These are phyloP conservation scores for Paradendryphiella salina DNA, from an alignment of 2,329 filamentous ascomycete genomes.

Conservation along the genomic window DNA sequence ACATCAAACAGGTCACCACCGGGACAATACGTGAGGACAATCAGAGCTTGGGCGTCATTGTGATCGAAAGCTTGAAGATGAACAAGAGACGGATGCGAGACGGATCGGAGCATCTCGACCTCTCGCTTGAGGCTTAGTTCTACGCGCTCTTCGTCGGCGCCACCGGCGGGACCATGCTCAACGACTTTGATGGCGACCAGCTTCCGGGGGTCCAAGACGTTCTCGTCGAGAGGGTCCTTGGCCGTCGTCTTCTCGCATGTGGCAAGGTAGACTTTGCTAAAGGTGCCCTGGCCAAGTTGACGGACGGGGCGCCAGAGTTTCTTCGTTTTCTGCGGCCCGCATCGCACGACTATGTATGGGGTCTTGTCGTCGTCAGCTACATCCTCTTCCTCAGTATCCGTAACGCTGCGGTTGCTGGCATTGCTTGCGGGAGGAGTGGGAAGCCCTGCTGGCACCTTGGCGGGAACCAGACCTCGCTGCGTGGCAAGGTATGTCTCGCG, in stretches of 20 bases:
- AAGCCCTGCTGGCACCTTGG: constrained; percentile 49
- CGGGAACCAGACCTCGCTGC: constrained; percentile 71
- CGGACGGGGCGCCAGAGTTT: constrained; percentile 82
- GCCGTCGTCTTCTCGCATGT: constrained; percentile 68
- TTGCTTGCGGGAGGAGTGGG: constrained; percentile 79
- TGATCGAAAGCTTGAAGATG: constrained; percentile 91
- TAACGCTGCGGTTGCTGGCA: constrained; percentile 62
- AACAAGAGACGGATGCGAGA: constrained; percentile 87
- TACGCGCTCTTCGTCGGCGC: constrained; percentile 88
- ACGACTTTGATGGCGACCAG: constrained; percentile 95
- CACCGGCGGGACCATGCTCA: constrained; percentile 90
- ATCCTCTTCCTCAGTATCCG: constrained; percentile 59
- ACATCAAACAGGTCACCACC: constrained; percentile 95
- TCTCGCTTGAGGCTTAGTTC: constrained; percentile 94
- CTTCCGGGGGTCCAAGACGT: constrained; percentile 67
- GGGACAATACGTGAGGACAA: constrained; percentile 89
- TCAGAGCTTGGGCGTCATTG: constrained; percentile 76
- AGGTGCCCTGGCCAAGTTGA: constrained; percentile 86
- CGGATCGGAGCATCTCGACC: constrained; percentile 86
- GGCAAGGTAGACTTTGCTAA: constrained; percentile 90
- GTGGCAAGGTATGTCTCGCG: constrained; percentile 81
- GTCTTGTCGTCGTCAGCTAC: constrained; percentile 50
- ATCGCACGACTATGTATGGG: constrained; percentile 53
- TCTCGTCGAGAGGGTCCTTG: constrained; percentile 51
- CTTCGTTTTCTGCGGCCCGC: constrained; percentile 66